Percentiles rank a stretch among this genome's conserved stretches.
phyloP scores from a whole-genome alignment of 768 basidiomycete species.

The Phanerodontia chrysosporium region DNA sequence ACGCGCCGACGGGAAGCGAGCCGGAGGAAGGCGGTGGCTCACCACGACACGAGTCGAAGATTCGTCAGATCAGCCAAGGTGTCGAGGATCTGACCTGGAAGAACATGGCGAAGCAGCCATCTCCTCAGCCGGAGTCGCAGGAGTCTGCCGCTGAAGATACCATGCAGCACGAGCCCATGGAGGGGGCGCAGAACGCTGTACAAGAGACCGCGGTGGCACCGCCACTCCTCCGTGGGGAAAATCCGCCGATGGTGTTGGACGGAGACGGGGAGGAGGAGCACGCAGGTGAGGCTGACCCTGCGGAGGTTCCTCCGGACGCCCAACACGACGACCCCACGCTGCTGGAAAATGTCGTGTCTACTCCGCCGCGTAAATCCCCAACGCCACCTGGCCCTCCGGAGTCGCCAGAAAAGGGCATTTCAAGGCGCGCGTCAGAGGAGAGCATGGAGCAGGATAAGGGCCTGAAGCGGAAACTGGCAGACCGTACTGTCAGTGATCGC shows the following conservation, averaged over 20 bases:
- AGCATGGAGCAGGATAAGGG: slow-evolving; percentile 49
- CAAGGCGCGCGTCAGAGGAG: slow-evolving; percentile 21
- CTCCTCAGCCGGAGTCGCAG: slow-evolving; percentile 6
- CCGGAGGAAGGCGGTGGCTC: slow-evolving; percentile 34
- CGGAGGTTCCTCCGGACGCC: slow-evolving; percentile 21
- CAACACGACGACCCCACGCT: slow-evolving; percentile 14
- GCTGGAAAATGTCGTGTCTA: neutral
- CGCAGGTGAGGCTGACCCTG: slow-evolving; percentile 21
- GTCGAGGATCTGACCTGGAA: slow-evolving; percentile 77
- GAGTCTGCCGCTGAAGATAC: slow-evolving; percentile 7
- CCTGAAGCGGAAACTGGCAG: slow-evolving; percentile 64
- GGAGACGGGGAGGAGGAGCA: slow-evolving; percentile 20
- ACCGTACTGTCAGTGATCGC: slow-evolving; percentile 63
- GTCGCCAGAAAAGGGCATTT: slow-evolving; percentile 3
- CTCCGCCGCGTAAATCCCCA: neutral
- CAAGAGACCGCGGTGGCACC: neutral
- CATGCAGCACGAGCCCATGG: slow-evolving; percentile 4
- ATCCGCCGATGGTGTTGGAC: slow-evolving; percentile 19
- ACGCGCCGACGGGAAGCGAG: slow-evolving; percentile 22
- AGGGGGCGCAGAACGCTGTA: neutral
- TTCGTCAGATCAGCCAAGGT: slow-evolving; percentile 72
- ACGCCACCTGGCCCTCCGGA: neutral
- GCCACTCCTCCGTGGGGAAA: slow-evolving; percentile 4
- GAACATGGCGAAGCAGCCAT: slow-evolving; percentile 36
- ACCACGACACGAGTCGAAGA: slow-evolving; percentile 75